These are phyloP conservation scores for Venustampulla echinocandica DNA, from an alignment of 495 filamentous ascomycete genomes.

Conservation along the genomic window DNA sequence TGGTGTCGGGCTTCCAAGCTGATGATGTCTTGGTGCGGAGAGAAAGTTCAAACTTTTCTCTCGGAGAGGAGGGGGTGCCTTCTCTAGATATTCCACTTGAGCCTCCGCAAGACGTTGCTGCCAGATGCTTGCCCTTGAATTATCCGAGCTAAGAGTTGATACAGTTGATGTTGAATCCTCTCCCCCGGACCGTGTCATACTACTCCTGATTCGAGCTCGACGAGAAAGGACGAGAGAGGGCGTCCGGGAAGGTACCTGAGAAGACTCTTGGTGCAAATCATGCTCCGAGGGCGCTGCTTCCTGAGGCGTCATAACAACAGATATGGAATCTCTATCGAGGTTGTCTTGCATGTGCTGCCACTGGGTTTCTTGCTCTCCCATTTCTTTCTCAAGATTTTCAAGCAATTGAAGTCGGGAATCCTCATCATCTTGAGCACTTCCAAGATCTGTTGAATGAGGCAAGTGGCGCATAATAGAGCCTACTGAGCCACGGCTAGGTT, in stretches of 20 bases:
- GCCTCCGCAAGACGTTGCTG: constrained; percentile 32
- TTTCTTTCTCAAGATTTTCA: constrained; percentile 44
- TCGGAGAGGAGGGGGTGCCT: constrained; percentile 29
- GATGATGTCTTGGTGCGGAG: constrained; percentile 32
- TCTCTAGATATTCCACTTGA: constrained; percentile 36
- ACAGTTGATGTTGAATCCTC: constrained; percentile 20
- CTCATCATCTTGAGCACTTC: constrained; percentile 17
- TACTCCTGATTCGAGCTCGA: constrained; percentile 16
- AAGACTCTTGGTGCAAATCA: constrained; percentile 9
- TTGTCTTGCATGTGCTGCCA: constrained; percentile 43
- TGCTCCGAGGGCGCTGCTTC: background rate
- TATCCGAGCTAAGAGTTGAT: constrained; percentile 23
- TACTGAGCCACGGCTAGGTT: constrained; percentile 15
- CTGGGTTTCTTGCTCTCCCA: constrained; percentile 40
- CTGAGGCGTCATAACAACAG: constrained; percentile 31
- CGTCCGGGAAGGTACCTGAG: constrained; percentile 11
- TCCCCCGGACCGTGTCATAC: constrained; percentile 22
- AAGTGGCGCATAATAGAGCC: constrained; percentile 15
- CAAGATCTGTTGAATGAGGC: constrained; percentile 23
- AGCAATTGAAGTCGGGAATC: constrained; percentile 30
- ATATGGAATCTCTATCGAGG: constrained; percentile 38
- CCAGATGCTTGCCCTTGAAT: constrained; percentile 25
- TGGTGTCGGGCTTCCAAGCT: constrained; percentile 41
- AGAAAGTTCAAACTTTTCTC: constrained; percentile 32
- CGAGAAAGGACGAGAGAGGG: constrained; percentile 5